Conservation (phyloP, 2,329 filamentous ascomycete genomes). For the Scedosporium minutisporum region DNA sequence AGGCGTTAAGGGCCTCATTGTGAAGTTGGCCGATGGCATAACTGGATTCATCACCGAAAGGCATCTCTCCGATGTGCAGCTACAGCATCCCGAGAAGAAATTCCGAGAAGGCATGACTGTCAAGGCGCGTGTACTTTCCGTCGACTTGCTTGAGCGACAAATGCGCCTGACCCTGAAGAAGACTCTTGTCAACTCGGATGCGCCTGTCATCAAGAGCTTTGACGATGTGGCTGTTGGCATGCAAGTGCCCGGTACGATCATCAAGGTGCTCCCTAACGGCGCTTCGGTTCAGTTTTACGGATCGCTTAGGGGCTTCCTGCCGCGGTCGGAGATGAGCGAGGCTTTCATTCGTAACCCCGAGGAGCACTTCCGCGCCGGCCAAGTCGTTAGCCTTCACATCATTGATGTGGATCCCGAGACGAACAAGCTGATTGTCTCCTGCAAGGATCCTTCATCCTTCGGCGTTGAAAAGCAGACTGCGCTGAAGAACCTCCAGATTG, state of each 20-base stretch:
- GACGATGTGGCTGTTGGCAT: conserved; percentile 63
- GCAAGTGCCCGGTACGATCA: conserved; percentile 76
- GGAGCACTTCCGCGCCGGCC: conserved; percentile 81
- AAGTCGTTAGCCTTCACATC: conserved; percentile 87
- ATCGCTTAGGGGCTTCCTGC: conserved; percentile 72
- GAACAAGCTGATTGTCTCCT: conserved; percentile 74
- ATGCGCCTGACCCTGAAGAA: conserved; percentile 90
- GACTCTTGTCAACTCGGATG: conserved; percentile 81
- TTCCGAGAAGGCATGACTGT: conserved; percentile 80
- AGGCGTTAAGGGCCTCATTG: conserved; percentile 72
- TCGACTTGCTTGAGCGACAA: conserved; percentile 63
- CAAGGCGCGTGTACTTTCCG: conserved; percentile 76
- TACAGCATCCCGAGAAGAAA: conserved; percentile 93
- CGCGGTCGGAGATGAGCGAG: conserved; percentile 95
- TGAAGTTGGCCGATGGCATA: conserved; percentile 79
- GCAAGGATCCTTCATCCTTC: conserved; percentile 77
- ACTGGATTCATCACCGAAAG: conserved; percentile 79
- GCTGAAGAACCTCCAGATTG: conserved; percentile 63
- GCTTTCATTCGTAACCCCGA: conserved; percentile 83
- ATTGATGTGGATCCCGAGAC: conserved; percentile 65
- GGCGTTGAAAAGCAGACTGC: conserved; percentile 66
- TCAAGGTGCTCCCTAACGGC: conserved; percentile 68
- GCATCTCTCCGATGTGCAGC: conserved; percentile 77
- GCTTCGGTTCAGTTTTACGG: conserved; percentile 93
- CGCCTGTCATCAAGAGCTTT: conserved; percentile 68